Percentiles rank a stretch among this genome's conserved stretches.
Evolutionary conservation across 306 rosid genomes (phyloP).

Genomic region (Quercus alba): DNA sequence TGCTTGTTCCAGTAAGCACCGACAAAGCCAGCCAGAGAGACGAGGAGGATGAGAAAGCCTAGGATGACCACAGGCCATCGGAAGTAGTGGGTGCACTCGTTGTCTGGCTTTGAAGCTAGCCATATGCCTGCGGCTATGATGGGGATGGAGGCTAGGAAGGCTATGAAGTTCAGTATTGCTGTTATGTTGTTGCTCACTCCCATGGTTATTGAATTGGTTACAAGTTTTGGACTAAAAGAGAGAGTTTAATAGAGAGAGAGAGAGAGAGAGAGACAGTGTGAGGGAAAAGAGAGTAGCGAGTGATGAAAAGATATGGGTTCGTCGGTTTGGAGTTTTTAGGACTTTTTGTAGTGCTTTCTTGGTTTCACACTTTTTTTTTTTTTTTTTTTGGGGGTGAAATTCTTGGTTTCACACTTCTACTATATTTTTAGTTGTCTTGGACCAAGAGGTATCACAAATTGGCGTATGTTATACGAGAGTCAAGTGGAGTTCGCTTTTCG

Average conservation of each 20-base stretch:
- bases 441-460: no score
- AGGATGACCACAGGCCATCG: conserved; percentile 76
- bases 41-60: conserved; percentile 67
- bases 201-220: conserved; percentile 26
- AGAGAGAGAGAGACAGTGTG: no score
- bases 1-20: conserved; percentile 82
- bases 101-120: conserved; percentile 84
- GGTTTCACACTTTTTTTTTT: no score
- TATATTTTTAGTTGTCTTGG: no score
- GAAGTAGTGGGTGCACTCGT: conserved; percentile 65
- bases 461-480: no score
- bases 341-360: no score
- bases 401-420: no score
- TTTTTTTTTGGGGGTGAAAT: no score
- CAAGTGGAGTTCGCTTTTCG: no score
- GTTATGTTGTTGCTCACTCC: conserved; percentile 89
- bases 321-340: no score
- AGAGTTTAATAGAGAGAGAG: no score
- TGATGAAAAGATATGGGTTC: background rate
- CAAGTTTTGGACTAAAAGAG: no score
- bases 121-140: conserved; percentile 83
- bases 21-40: conserved; percentile 71
- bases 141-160: conserved; percentile 65
- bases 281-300: background rate
- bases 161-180: conserved; percentile 65